Evolutionary conservation across 352 stramenopile genomes (phyloP), one percentile per base, ranked within the genome.

Genomic region (Phytopythium cucurbitacearum): DNA sequence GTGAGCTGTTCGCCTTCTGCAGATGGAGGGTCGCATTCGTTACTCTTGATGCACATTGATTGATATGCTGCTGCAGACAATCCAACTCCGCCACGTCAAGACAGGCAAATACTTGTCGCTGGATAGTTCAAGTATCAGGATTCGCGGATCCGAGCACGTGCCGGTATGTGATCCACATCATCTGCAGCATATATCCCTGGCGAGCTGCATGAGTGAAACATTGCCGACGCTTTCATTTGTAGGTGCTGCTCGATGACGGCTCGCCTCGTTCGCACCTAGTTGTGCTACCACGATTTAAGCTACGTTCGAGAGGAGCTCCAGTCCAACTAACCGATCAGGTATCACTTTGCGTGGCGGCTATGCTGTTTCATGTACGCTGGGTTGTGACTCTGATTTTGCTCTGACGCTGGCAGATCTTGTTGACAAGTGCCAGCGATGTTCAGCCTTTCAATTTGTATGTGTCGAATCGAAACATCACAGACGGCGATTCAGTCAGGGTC

Each of bases 281-380:
- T 12, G 61, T 85, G 11, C 40, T 87, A 5, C 80, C 77, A 10
- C 69, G 77, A 0, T 88, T 87, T 56, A 87, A 90, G 47, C 60
- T 88, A 11, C 70, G 80, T 5, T 71, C 76, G 9, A 85, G 78
- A 66, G 80, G 80, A 21, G 63, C 76, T 12, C 76, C 77, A 48
- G 74, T 88, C 32, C 73, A 85, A 33, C 42, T 87, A 16, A 86
- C 75, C 5, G 80, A 90, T 42, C 80, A 90, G 65, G 76, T 87
- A 57, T 9, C 41, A 16, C 21, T 28, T 28, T 28, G 21, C 21
- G 21, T 28, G 21, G 21, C 21, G 21, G 21, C 21, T 28, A 28
- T 28, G 21, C 21, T 28, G 21, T 28, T 28, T 28, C 4, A 10
- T 12, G 28, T 35, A 15, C 49, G 28, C 5, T 47, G 33, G 28